phyloP scores from a whole-genome alignment of 148 eudicot genomes.

The Arbutus unedo region DNA sequence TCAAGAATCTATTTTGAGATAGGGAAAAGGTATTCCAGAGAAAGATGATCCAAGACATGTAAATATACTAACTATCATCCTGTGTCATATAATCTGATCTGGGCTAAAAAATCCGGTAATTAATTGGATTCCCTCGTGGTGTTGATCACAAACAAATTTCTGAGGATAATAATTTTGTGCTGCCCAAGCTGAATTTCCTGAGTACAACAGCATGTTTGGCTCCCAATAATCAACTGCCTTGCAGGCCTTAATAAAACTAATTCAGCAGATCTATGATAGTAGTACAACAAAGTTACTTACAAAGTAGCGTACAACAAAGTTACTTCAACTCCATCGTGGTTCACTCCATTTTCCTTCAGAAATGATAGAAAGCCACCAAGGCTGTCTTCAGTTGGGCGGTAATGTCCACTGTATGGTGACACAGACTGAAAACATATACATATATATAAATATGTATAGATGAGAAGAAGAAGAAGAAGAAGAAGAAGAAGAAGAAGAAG shows the following conservation, averaged over 20 bases:
- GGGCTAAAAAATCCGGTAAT: background rate
- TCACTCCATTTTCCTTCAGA: constrained; percentile 61
- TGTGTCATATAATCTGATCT: background rate
- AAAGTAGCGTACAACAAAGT: background rate
- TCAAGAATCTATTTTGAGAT: background rate
- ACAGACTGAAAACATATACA: constrained; percentile 49
- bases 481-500: no score
- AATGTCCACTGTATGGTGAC: constrained; percentile 93
- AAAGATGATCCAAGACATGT: background rate
- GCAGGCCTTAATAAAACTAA: background rate
- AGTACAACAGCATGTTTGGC: background rate
- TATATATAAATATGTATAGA: no score
- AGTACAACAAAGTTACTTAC: background rate
- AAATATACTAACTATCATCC: background rate
- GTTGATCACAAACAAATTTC: background rate
- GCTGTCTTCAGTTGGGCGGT: constrained; percentile 79
- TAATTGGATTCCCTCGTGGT: background rate
- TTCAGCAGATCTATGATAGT: background rate
- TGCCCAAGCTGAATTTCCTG: background rate
- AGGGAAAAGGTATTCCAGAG: background rate
- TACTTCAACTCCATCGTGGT: constrained; percentile 55
- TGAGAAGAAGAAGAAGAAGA: no score
- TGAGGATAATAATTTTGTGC: background rate
- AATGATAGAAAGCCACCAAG: constrained; percentile 51
- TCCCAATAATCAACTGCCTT: background rate